phyloP scores from a whole-genome alignment of 169 alveolate species.

The Plasmodium yoelii region DNA sequence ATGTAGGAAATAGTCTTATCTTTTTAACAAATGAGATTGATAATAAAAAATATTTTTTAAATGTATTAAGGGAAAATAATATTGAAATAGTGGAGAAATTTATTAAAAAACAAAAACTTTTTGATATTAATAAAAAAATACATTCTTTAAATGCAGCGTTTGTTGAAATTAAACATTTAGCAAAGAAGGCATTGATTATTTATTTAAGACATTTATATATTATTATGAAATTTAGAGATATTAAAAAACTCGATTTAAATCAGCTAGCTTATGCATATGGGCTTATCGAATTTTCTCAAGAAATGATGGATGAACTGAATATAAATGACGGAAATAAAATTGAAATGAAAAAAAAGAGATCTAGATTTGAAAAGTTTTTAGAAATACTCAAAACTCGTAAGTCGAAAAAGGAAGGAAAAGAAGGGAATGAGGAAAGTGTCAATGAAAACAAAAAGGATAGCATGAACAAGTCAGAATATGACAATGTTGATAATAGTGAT shows the following conservation, averaged over 20 bases:
- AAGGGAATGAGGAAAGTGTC: neutral
- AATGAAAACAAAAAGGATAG: neutral
- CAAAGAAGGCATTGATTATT: conserved; percentile 58
- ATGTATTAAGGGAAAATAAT: conserved; percentile 59
- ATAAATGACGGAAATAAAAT: conserved; percentile 14
- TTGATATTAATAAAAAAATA: conserved; percentile 62
- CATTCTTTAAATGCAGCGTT: conserved; percentile 73
- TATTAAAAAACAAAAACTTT: conserved; percentile 59
- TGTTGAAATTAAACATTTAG: conserved; percentile 68
- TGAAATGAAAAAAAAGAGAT: conserved; percentile 36
- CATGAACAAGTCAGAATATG: neutral
- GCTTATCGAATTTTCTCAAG: conserved; percentile 33
- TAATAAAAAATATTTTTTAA: conserved; percentile 49
- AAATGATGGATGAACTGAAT: conserved; percentile 39
- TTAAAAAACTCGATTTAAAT: conserved; percentile 37
- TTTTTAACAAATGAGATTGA: conserved; percentile 77
- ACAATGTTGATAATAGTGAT: neutral
- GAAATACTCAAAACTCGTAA: conserved; percentile 53
- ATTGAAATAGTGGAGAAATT: conserved; percentile 58
- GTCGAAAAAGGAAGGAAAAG: conserved; percentile 11
- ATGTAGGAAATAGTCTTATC: conserved; percentile 87
- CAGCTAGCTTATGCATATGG: conserved; percentile 62
- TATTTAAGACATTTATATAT: conserved; percentile 70
- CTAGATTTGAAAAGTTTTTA: conserved; percentile 55
- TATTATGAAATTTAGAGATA: conserved; percentile 67